A percentile compares a stretch with the other conserved stretches of the same genome.
Evolutionary conservation across 2,329 filamentous ascomycete species (phyloP).

Genomic region (Pseudogymnoascus sp.): DNA sequence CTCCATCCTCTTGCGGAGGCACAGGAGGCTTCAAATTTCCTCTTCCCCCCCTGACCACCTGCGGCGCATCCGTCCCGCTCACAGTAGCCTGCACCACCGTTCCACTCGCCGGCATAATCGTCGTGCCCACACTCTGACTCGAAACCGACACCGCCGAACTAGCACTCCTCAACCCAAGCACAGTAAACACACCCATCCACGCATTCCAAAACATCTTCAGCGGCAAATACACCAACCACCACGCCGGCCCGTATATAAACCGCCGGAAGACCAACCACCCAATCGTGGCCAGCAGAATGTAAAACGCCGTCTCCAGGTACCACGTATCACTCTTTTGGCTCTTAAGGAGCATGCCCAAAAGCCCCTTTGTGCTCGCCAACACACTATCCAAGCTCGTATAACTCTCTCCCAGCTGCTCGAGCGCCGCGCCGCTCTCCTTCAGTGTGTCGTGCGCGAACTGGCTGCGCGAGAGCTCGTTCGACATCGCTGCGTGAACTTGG

Average conservation of each 20-base stretch:
- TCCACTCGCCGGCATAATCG: neutral
- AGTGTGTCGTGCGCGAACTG: slow-evolving; percentile 87
- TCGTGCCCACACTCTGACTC: slow-evolving; percentile 11
- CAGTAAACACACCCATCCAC: slow-evolving; percentile 48
- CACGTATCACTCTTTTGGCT: slow-evolving; percentile 96
- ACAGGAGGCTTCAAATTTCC: slow-evolving; percentile 36
- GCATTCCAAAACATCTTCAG: slow-evolving; percentile 59
- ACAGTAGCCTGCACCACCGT: slow-evolving; percentile 9
- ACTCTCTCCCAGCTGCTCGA: slow-evolving; percentile 71
- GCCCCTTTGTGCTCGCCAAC: slow-evolving; percentile 63
- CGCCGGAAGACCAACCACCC: slow-evolving; percentile 81
- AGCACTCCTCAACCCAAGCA: slow-evolving; percentile 36
- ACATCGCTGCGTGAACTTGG: slow-evolving; percentile 80
- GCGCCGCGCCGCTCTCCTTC: slow-evolving; percentile 71
- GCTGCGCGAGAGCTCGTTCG: slow-evolving; percentile 74
- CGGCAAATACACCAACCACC: slow-evolving; percentile 83
- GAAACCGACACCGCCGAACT: slow-evolving; percentile 20
- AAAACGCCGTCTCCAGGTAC: slow-evolving; percentile 89
- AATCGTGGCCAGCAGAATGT: slow-evolving; percentile 69
- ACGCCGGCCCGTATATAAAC: slow-evolving; percentile 78
- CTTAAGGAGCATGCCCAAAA: slow-evolving; percentile 71
- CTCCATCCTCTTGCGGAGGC: slow-evolving; percentile 31
- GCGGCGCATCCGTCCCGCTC: slow-evolving; percentile 19
- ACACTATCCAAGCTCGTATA: slow-evolving; percentile 76
- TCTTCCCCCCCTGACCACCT: slow-evolving; percentile 15